Conservation (phyloP, 2,329 filamentous ascomycete genomes). For the Neocucurbitaria cava region DNA sequence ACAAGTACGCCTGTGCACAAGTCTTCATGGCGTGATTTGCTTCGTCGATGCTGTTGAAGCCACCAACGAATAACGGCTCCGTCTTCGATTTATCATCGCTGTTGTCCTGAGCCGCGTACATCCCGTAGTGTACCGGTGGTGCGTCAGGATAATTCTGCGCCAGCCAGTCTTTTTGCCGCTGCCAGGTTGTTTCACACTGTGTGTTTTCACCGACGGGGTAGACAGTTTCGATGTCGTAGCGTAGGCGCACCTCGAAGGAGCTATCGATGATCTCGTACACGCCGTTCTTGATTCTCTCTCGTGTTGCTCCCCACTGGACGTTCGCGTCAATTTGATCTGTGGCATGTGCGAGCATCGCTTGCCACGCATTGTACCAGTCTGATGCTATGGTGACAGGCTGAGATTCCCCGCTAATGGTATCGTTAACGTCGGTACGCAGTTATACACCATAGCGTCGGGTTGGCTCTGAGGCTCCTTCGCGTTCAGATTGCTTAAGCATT, state of each 20-base stretch:
- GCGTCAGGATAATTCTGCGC: background rate
- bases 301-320: conserved; percentile 4
- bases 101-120: conserved; percentile 5
- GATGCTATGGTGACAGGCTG: conserved; percentile 1
- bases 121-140: conserved; percentile 1
- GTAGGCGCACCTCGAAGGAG: background rate
- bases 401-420: no score
- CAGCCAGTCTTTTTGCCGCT: background rate
- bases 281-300: background rate
- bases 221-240: conserved; percentile 6
- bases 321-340: background rate
- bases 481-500: background rate
- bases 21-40: conserved; percentile 8
- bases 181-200: background rate
- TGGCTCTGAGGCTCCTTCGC: background rate
- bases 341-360: conserved; percentile 6
- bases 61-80: conserved; percentile 6
- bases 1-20: background rate
- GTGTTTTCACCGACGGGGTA: background rate
- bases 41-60: background rate
- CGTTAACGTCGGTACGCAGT: background rate
- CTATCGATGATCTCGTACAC: conserved; percentile 6
- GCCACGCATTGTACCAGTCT: conserved; percentile 3
- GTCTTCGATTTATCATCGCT: background rate
- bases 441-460: background rate